Conservation (phyloP, 371 early-diverging fungal species). For the Nematocida major region DNA sequence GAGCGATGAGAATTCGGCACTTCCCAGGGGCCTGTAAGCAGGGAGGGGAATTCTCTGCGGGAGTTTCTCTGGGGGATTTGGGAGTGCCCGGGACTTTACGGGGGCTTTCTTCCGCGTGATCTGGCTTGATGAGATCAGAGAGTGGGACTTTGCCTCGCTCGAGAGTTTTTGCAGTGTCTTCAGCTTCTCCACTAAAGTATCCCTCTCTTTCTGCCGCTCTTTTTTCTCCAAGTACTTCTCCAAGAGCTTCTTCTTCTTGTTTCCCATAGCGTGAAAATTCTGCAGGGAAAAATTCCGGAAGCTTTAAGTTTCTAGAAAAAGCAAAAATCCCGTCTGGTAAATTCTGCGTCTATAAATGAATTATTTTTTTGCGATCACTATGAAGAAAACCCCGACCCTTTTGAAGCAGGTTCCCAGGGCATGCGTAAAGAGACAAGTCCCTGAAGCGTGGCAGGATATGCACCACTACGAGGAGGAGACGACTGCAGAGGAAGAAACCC, state of each 20-base stretch:
- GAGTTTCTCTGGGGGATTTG: neutral
- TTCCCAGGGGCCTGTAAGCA: neutral
- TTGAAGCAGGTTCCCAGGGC: neutral
- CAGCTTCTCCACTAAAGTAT: slow-evolving; percentile 55
- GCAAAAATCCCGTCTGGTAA: slow-evolving; percentile 22
- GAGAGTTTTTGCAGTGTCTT: slow-evolving; percentile 26
- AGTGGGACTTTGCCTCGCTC: neutral
- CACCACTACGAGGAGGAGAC: neutral
- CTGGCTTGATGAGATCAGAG: neutral
- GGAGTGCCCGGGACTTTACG: neutral
- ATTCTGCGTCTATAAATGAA: slow-evolving; percentile 34
- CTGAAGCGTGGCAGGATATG: slow-evolving; percentile 17
- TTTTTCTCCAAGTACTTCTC: slow-evolving; percentile 62
- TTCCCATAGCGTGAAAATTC: slow-evolving; percentile 37
- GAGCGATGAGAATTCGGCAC: neutral
- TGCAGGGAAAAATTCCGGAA: slow-evolving; percentile 4
- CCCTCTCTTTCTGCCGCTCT: slow-evolving; percentile 54
- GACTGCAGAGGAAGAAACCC: slow-evolving; percentile 5
- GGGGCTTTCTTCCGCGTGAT: neutral
- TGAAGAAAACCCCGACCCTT: slow-evolving; percentile 11
- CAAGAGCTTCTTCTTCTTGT: slow-evolving; percentile 54
- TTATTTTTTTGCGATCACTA: slow-evolving; percentile 17
- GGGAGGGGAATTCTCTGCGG: neutral
- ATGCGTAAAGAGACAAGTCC: slow-evolving; percentile 16
- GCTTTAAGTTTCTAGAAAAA: neutral